Evolutionary conservation across 2,329 filamentous ascomycete genomes (phyloP).

Genomic region (Chrysoporthe puriensis): DNA sequence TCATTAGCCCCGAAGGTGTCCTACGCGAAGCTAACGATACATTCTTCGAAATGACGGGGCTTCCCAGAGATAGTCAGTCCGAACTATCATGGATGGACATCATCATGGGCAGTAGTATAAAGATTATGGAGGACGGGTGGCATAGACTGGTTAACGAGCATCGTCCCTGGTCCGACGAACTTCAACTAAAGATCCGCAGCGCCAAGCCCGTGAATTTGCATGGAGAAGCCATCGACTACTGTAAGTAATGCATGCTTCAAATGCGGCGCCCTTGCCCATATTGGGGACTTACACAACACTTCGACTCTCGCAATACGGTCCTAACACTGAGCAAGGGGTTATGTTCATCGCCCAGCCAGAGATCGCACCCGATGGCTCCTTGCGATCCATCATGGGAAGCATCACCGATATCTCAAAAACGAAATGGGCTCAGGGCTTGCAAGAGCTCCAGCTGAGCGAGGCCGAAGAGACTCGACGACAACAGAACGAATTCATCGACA

Average conservation of each 20-base stretch:
- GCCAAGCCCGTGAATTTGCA: constrained; percentile 38
- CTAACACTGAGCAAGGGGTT: constrained; percentile 34
- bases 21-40: constrained; percentile 50
- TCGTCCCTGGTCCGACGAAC: constrained; percentile 44
- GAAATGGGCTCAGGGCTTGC: constrained; percentile 46
- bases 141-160: constrained; percentile 39
- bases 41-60: constrained; percentile 52
- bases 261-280: not conserved
- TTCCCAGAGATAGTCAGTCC: constrained; percentile 40
- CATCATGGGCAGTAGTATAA: constrained; percentile 41
- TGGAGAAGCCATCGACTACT: constrained; percentile 46
- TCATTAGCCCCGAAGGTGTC: constrained; percentile 44
- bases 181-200: constrained; percentile 44
- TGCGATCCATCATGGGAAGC: constrained; percentile 45
- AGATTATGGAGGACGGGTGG: constrained; percentile 44
- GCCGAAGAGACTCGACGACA: constrained; percentile 47
- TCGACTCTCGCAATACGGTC: not conserved
- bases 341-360: constrained; percentile 43
- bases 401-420: constrained; percentile 49
- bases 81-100: constrained; percentile 48
- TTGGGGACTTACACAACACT: not conserved
- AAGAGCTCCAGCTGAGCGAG: constrained; percentile 41
- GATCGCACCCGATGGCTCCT: constrained; percentile 37
- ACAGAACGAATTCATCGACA: constrained; percentile 60
- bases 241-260: constrained; percentile 26